Evolutionary conservation across 1,139 yeast species (phyloP).

Genomic region (Pichia norvegensis): DNA sequence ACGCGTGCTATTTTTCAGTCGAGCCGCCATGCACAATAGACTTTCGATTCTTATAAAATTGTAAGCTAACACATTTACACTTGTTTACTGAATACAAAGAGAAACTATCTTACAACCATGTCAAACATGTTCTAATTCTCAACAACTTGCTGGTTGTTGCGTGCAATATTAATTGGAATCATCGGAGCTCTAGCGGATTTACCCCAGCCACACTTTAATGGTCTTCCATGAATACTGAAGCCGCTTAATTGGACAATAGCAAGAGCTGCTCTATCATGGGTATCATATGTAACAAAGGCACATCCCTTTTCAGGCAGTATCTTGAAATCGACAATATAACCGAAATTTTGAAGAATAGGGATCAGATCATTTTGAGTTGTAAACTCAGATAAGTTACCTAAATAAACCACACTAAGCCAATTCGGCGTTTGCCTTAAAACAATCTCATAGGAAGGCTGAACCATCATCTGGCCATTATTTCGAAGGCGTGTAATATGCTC

Average conservation of each 20-base stretch:
- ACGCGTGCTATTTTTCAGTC: too few species aligned
- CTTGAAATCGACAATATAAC: conserved; percentile 73
- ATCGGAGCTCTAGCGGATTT: conserved; percentile 24
- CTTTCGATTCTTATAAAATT: too few species aligned
- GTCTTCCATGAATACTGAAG: conserved; percentile 68
- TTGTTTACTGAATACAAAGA: too few species aligned
- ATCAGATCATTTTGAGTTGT: conserved; percentile 66
- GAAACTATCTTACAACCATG: too few species aligned
- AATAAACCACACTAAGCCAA: conserved; percentile 84
- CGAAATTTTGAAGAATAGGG: conserved; percentile 73
- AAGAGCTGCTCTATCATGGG: conserved; percentile 82
- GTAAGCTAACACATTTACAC: too few species aligned
- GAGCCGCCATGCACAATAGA: too few species aligned
- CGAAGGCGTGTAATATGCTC: not conserved
- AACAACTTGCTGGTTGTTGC: not conserved
- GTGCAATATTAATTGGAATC: not conserved
- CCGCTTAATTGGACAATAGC: conserved; percentile 80
- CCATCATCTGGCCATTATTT: conserved; percentile 15
- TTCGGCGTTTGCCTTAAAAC: conserved; percentile 71
- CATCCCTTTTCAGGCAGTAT: conserved; percentile 76
- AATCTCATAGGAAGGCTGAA: conserved; percentile 43
- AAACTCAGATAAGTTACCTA: conserved; percentile 77
- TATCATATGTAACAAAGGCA: conserved; percentile 79
- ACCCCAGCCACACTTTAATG: conserved; percentile 86
- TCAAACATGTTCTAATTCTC: not conserved